phyloP scores from a whole-genome alignment of 768 basidiomycete species.

The Udeniomyces megalosporus region DNA sequence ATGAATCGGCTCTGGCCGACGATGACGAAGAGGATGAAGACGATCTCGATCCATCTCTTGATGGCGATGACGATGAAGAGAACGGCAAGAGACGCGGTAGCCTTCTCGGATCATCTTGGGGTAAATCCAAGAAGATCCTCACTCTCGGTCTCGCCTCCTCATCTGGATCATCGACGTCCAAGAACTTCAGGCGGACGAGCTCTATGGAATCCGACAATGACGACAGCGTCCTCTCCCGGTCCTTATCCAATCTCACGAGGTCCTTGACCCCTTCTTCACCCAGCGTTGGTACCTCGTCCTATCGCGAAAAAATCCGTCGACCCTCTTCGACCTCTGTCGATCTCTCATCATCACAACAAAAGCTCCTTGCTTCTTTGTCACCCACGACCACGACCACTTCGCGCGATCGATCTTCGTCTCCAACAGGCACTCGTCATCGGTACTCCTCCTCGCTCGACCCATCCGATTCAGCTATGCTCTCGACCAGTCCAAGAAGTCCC shows the following conservation, averaged over 20 bases:
- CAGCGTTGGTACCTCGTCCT: neutral
- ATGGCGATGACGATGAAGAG: neutral
- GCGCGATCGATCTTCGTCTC: neutral
- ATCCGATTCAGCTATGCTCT: neutral
- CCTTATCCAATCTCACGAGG: neutral
- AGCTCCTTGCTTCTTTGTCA: too few relatives aligned
- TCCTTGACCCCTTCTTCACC: neutral
- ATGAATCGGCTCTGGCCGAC: neutral
- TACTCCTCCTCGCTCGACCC: neutral
- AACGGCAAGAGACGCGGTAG: neutral
- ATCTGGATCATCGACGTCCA: neutral
- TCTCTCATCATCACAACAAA: too few relatives aligned
- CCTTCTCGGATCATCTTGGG: neutral
- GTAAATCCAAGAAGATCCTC: neutral
- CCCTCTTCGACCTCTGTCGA: too few relatives aligned
- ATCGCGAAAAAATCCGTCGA: neutral
- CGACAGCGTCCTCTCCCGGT: neutral
- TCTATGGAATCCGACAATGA: too few relatives aligned
- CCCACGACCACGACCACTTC: neutral
- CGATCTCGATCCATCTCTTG: neutral
- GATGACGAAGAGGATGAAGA: neutral
- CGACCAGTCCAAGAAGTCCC: neutral
- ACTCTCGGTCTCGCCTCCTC: too few relatives aligned
- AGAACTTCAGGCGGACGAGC: neutral
- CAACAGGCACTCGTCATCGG: neutral